Evolutionary conservation across 1,284 basidiomycete genomes (phyloP).

Genomic region (Phenoliferia sp.): DNA sequence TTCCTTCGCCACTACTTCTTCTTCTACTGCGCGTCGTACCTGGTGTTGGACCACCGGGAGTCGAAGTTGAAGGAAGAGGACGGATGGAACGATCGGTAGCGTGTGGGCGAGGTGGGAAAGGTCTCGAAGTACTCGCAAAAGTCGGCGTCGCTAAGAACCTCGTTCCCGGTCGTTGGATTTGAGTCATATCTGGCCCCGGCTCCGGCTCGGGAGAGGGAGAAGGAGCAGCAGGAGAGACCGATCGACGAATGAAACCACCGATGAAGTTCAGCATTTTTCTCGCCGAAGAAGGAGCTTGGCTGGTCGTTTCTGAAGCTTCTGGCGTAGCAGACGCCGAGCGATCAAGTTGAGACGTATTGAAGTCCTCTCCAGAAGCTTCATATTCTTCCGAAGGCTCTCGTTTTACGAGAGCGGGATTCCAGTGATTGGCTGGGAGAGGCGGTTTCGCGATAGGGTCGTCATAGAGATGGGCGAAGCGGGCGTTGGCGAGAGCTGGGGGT

Average conservation of each 20-base stretch:
- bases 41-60: neutral
- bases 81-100: conserved; percentile 10
- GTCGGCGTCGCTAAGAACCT: neutral
- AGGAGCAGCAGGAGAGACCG: no score
- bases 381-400: neutral
- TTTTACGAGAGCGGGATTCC: neutral
- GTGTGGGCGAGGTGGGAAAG: neutral
- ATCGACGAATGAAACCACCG: conserved; percentile 25
- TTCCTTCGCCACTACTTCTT: neutral
- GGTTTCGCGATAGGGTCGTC: conserved; percentile 25
- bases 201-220: neutral
- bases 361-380: neutral
- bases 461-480: conserved; percentile 23
- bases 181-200: conserved; percentile 5
- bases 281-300: conserved; percentile 6
- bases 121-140: neutral
- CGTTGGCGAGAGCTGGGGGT: conserved; percentile 23
- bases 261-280: conserved; percentile 20
- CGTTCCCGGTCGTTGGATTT: neutral
- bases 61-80: conserved; percentile 13
- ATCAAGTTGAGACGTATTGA: no score
- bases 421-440: conserved; percentile 7
- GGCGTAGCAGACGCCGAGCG: neutral
- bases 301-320: neutral
- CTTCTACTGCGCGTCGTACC: conserved; percentile 1